These are phyloP conservation scores for Penicillium sp. DNA, from an alignment of 2,329 filamentous ascomycete species.

Conservation along the genomic window DNA sequence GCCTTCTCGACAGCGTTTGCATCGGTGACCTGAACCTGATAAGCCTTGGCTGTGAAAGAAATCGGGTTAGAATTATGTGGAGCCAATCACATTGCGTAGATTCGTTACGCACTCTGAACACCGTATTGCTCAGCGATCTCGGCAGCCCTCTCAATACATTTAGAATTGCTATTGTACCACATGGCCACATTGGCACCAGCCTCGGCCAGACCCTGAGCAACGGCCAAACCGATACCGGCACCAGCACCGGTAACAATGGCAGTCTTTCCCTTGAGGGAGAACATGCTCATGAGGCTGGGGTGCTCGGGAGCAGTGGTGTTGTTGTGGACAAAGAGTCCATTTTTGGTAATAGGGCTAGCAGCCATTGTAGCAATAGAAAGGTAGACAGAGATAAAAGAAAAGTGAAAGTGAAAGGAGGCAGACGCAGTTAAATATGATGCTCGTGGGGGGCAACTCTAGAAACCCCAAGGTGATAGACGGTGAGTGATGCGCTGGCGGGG, in stretches of 20 bases:
- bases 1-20: conserved; percentile 43
- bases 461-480: conserved; percentile 6
- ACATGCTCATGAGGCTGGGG: conserved; percentile 60
- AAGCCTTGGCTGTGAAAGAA: conserved; percentile 45
- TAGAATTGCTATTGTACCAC: conserved; percentile 70
- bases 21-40: conserved; percentile 50
- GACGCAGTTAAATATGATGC: conserved; percentile 16
- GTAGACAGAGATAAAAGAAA: not conserved
- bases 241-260: conserved; percentile 70
- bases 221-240: conserved; percentile 66
- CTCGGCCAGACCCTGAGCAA: conserved; percentile 66
- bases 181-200: conserved; percentile 71
- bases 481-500: conserved; percentile 14
- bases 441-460: conserved; percentile 3
- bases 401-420: not conserved
- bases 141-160: conserved; percentile 60
- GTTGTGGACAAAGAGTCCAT: conserved; percentile 57
- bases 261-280: conserved; percentile 68
- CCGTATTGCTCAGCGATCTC: conserved; percentile 65
- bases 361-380: conserved; percentile 30
- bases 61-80: conserved; percentile 1
- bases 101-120: conserved; percentile 53
- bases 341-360: conserved; percentile 36
- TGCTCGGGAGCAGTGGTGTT: conserved; percentile 52
- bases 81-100: not conserved